Conservation (phyloP, 2,329 filamentous ascomycete species). For the Apiospora kogelbergensis region DNA sequence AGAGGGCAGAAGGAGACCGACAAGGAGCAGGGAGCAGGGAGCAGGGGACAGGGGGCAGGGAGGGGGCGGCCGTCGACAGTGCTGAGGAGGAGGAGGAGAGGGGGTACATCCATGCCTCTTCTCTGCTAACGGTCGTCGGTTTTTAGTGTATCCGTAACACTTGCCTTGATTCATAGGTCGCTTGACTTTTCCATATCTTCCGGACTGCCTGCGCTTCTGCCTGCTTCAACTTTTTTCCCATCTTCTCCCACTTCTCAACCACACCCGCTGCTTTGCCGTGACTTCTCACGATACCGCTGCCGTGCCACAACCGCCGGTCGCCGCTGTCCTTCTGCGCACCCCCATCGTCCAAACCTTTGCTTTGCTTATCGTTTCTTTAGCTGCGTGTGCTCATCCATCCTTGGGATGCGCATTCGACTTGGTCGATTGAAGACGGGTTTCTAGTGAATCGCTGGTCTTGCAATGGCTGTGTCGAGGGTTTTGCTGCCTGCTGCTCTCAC, state of each 20-base stretch:
- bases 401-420: background rate
- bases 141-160: constrained; percentile 8
- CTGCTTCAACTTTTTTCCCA: background rate
- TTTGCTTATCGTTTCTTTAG: constrained; percentile 2
- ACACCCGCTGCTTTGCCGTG: background rate
- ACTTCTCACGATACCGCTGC: background rate
- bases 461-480: background rate
- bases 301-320: background rate
- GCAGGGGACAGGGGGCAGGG: no score
- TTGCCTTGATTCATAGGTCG: constrained; percentile 3
- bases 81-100: background rate
- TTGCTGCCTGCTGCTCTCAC: background rate
- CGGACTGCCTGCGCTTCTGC: background rate
- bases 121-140: background rate
- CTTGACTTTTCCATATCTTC: background rate
- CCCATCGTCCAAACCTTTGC: background rate
- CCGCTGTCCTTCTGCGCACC: background rate
- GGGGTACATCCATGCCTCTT: background rate
- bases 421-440: constrained; percentile 7
- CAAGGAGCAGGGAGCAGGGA: no score
- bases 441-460: constrained; percentile 6
- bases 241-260: background rate
- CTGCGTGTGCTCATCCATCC: background rate
- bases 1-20: no score
- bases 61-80: no score